phyloP scores from a whole-genome alignment of 192 early-diverging fungal species.

The Funneliformis geosporum region DNA sequence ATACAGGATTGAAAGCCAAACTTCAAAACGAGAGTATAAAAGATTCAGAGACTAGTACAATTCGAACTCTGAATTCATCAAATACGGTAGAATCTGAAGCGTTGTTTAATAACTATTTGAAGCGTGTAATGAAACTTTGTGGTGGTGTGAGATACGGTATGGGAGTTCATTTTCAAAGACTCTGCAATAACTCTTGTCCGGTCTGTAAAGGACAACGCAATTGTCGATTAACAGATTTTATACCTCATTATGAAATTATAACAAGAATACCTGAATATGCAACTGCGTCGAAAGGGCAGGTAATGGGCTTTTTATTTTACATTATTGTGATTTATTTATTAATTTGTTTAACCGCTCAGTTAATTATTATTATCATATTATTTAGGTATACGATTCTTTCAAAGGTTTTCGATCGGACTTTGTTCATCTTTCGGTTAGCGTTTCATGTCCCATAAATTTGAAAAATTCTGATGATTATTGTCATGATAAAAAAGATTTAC shows the following conservation, averaged over 20 bases:
- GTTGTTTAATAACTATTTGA: neutral
- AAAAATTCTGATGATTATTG: constrained; percentile 12
- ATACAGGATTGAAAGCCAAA: constrained; percentile 7
- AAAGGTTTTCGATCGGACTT: constrained; percentile 48
- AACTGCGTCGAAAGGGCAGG: constrained; percentile 31
- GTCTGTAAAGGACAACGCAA: constrained; percentile 34
- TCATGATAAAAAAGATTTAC: neutral
- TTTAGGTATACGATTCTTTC: constrained; percentile 47
- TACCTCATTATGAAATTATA: constrained; percentile 47
- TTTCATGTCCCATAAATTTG: constrained; percentile 34
- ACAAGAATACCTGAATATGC: constrained; percentile 40
- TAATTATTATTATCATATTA: neutral
- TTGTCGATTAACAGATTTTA: constrained; percentile 39
- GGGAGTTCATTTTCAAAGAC: constrained; percentile 45
- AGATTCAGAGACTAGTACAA: neutral
- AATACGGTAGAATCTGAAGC: neutral
- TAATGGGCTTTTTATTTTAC: constrained; percentile 12
- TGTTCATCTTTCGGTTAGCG: constrained; percentile 47
- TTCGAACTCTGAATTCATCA: neutral
- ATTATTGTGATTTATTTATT: constrained; percentile 11
- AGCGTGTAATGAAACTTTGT: constrained; percentile 40
- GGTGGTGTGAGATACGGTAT: constrained; percentile 50
- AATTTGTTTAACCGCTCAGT: neutral
- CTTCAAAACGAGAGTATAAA: neutral
- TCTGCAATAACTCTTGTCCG: constrained; percentile 30